These are phyloP conservation scores for Phytopythium kandeliae DNA, from an alignment of 352 stramenopile genomes.

Conservation along the genomic window DNA sequence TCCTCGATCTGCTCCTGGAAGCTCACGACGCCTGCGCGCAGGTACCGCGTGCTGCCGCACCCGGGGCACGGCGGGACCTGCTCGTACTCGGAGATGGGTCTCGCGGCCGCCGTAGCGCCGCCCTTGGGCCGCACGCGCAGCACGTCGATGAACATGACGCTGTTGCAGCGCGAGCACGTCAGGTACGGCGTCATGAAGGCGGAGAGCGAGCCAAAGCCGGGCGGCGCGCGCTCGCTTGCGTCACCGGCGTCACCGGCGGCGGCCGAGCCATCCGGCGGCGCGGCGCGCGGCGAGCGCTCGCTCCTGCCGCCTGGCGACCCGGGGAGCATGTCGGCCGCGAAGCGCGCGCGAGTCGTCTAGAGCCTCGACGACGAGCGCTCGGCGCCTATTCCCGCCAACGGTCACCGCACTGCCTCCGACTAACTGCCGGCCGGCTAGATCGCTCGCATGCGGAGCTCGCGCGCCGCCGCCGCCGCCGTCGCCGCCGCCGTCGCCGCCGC, in stretches of 20 bases:
- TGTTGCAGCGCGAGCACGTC: constrained; percentile 76
- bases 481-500: not conserved
- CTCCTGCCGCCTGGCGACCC: not conserved
- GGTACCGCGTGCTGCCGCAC: constrained; percentile 62
- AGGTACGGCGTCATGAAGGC: constrained; percentile 62
- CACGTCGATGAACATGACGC: constrained; percentile 69
- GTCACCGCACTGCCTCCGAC: not conserved
- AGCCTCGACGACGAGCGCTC: too few relatives aligned
- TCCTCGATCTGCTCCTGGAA: constrained; percentile 77
- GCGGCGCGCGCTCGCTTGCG: not conserved
- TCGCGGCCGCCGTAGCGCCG: constrained; percentile 4
- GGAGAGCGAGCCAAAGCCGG: constrained; percentile 5
- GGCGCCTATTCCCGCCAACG: constrained; percentile 2
- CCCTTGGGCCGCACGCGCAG: constrained; percentile 34
- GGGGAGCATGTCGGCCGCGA: too few relatives aligned
- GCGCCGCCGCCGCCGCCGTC: too few relatives aligned
- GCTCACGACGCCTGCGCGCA: constrained; percentile 62
- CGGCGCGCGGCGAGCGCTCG: too few relatives aligned
- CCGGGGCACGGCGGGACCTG: constrained; percentile 54
- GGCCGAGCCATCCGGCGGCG: not conserved
- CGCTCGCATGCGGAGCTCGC: too few relatives aligned
- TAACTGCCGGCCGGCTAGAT: too few relatives aligned
- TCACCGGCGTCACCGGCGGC: not conserved
- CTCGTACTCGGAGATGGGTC: constrained; percentile 31
- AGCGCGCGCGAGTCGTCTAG: too few relatives aligned